Base-by-base conservation (phyloP, 2,329 filamentous ascomycete species). In the Fusarium fujikuroi region DNA sequence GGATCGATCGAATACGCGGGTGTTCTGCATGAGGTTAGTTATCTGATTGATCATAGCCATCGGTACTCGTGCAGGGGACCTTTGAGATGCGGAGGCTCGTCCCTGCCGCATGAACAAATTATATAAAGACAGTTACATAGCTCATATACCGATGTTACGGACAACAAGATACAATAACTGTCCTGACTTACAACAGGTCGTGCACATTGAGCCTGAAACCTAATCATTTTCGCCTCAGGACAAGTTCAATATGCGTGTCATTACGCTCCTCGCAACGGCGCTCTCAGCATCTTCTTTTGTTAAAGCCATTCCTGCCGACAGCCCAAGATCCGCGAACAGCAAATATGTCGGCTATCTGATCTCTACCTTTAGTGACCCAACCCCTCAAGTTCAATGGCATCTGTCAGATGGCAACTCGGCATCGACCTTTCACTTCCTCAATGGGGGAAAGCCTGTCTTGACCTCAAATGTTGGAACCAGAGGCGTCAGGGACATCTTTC, bases 401-500 rank as follows among this genome's bases (percentile, higher is more conserved):
- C 76, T 83, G 2, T 83, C 81, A 8, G 64, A 82, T 2, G 79
- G 78, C 2, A 78, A 79, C 36, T 79, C 72, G 39, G 75, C 81
- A 3, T 76, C 75, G 3, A 80, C 71, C 64, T 83, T 81, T 66
- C 75, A 66, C 12, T 80, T 80, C 15, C 44, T 82, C 53, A 83
- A 82, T 21, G 59, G 66, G 14, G 81, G 81, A 2, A 73, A 75
- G 23, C 75, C 81, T 7, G 77, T 82, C 14, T 69, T 83, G 5
- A 66, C 76, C 4, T 82, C 81, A 5, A 79, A 75, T 1, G 80
- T 82, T 10, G 81, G 81, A 21, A 80, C 80, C 1, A 79, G 76
- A 53, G 81, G 76, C n/a, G 79, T 81, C 16, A 69, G 81, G 50
- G 81, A 83, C 32, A 78, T 82, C 43, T 82, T 76, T 50, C 77